Evolutionary conservation across 2,329 filamentous ascomycete species (phyloP).

Genomic region (Hypoxylon sp.): DNA sequence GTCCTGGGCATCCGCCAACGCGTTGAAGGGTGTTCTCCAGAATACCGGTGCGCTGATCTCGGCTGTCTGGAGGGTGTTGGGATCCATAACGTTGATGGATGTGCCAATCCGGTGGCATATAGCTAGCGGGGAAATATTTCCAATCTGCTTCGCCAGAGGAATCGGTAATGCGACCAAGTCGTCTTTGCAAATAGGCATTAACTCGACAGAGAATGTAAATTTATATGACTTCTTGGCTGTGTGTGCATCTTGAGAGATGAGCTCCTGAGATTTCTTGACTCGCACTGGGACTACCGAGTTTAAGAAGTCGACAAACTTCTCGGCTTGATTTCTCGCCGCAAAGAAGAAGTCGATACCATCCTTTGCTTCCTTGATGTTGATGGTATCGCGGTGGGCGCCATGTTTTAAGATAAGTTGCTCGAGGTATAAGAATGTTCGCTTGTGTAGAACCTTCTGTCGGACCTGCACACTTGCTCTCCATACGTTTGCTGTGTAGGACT

Average conservation of each 20-base stretch:
- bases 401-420: slow-evolving; percentile 98
- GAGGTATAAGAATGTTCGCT: slow-evolving; percentile 75
- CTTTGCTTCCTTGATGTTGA: slow-evolving; percentile 97
- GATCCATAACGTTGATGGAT: slow-evolving; percentile 87
- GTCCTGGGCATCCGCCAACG: slow-evolving; percentile 83
- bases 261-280: slow-evolving; percentile 85
- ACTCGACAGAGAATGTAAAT: slow-evolving; percentile 87
- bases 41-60: slow-evolving; percentile 85
- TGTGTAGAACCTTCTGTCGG: slow-evolving; percentile 95
- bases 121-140: slow-evolving; percentile 87
- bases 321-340: slow-evolving; percentile 85
- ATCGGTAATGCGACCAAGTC: slow-evolving; percentile 94
- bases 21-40: slow-evolving; percentile 88
- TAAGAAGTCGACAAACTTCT: slow-evolving; percentile 91
- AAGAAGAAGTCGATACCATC: slow-evolving; percentile 98
- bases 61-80: slow-evolving; percentile 87
- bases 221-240: slow-evolving; percentile 93
- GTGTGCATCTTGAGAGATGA: slow-evolving; percentile 93
- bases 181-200: slow-evolving; percentile 96
- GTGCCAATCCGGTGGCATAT: slow-evolving; percentile 91
- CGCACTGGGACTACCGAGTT: slow-evolving; percentile 81
- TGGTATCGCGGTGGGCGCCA: slow-evolving; percentile 86
- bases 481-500: slow-evolving; percentile 95
- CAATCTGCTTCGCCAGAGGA: slow-evolving; percentile 83
- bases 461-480: slow-evolving; percentile 96